These are phyloP conservation scores for Byssoonygena ceratinophila DNA, from an alignment of 2,329 filamentous ascomycete species.

Conservation along the genomic window DNA sequence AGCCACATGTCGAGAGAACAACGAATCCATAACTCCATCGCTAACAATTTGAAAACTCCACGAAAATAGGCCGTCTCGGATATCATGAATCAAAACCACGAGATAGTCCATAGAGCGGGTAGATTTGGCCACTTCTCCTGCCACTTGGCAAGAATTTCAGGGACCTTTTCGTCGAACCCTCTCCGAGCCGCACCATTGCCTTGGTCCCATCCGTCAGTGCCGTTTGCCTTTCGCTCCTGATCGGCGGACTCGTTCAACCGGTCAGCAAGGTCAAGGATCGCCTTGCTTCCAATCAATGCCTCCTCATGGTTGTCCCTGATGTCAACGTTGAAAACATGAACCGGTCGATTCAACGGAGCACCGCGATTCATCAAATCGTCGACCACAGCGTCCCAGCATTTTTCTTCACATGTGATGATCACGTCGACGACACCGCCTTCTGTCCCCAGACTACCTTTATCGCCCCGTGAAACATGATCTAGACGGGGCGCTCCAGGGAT, in stretches of 20 bases:
- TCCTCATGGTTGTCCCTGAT: constrained; percentile 99
- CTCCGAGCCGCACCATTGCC: constrained; percentile 56
- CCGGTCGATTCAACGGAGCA: constrained; percentile 75
- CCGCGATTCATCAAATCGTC: constrained; percentile 85
- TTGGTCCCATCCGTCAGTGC: constrained; percentile 56
- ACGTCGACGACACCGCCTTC: constrained; percentile 87
- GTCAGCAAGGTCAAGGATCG: constrained; percentile 83
- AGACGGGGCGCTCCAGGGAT: constrained; percentile 72
- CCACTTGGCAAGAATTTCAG: constrained; percentile 83
- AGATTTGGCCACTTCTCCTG: constrained; percentile 89
- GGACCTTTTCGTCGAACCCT: constrained; percentile 85
- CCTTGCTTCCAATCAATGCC: constrained; percentile 76
- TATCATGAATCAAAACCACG: constrained; percentile 61
- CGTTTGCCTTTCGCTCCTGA: constrained; percentile 61
- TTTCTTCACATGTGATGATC: constrained; percentile 93
- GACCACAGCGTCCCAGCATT: constrained; percentile 95
- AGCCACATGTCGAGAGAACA: not conserved
- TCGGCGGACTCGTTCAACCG: constrained; percentile 68
- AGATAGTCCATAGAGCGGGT: constrained; percentile 85
- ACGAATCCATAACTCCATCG: constrained; percentile 5
- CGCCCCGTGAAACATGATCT: constrained; percentile 55
- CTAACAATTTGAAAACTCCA: constrained; percentile 2
- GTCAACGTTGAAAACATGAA: constrained; percentile 97
- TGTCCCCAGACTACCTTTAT: constrained; percentile 68
- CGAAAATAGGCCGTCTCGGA: constrained; percentile 6